Conservation (phyloP, 106 monocot genomes). For the Platanthera guangdongensis region DNA sequence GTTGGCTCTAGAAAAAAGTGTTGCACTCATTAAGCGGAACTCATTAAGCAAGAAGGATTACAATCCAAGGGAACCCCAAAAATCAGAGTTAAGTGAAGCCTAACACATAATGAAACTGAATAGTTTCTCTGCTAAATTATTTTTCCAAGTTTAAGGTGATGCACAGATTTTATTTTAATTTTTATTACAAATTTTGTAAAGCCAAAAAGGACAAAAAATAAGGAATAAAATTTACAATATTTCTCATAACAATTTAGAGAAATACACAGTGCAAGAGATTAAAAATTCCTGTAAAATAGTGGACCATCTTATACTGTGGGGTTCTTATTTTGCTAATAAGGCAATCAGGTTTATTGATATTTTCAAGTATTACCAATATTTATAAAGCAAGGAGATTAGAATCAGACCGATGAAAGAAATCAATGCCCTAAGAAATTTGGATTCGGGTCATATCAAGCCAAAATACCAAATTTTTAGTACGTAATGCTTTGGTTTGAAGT, state of each 20-base stretch:
- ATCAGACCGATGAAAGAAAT: neutral
- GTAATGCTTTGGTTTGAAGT: neutral
- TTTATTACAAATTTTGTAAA: neutral
- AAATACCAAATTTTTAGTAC: neutral
- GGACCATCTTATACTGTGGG: neutral
- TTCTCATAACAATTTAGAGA: neutral
- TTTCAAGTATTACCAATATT: neutral
- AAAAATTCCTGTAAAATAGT: neutral
- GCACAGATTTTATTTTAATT: neutral
- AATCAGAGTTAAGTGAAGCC: constrained; percentile 1
- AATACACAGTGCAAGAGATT: neutral
- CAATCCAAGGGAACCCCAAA: neutral
- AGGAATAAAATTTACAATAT: neutral
- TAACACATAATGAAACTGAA: neutral
- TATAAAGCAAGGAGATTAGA: neutral
- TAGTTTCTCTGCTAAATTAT: neutral
- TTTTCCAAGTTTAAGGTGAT: neutral
- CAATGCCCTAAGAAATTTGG: neutral
- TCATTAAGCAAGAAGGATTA: neutral
- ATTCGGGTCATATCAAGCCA: neutral
- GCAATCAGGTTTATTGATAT: neutral
- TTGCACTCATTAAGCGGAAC: neutral
- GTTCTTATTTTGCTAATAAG: neutral
- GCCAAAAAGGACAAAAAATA: neutral
- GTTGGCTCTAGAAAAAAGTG: neutral